Conservation (phyloP, 176 grass and related monocot genomes). For the Avena eriantha region DNA sequence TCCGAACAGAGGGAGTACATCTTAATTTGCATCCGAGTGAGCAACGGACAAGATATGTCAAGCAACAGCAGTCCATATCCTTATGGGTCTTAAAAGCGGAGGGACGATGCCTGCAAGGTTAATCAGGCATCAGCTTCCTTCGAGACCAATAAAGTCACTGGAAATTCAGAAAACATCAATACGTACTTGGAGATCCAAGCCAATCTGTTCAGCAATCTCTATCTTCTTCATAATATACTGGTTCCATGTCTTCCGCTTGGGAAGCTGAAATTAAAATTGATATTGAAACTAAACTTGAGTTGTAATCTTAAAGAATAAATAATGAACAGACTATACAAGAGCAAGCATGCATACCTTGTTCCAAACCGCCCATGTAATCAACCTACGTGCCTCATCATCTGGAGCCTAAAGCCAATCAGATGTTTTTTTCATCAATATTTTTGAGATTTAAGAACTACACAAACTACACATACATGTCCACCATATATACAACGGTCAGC, state of each 20-base stretch:
- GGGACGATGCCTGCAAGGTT: not conserved
- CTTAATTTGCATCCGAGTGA: too few relatives aligned
- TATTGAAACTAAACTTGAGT: not conserved
- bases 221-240: constrained; percentile 16
- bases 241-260: not conserved
- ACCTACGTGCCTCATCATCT: not conserved
- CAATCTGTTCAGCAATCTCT: constrained; percentile 9
- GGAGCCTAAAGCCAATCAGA: not conserved
- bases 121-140: not conserved
- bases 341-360: not conserved
- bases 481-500: not conserved
- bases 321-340: not conserved
- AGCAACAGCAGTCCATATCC: not conserved
- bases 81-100: not conserved
- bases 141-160: not conserved
- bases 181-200: constrained; percentile 2
- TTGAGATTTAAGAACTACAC: not conserved
- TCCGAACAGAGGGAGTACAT: too few relatives aligned
- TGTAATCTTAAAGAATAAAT: not conserved
- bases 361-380: not conserved
- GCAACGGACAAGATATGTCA: too few relatives aligned
- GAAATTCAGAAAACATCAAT: not conserved
- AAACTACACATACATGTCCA: not conserved
- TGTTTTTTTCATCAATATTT: constrained; percentile 2
- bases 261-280: constrained; percentile 11